Conservation (phyloP, 2,329 filamentous ascomycete genomes). For the Rhexocercosporidium sp. region DNA sequence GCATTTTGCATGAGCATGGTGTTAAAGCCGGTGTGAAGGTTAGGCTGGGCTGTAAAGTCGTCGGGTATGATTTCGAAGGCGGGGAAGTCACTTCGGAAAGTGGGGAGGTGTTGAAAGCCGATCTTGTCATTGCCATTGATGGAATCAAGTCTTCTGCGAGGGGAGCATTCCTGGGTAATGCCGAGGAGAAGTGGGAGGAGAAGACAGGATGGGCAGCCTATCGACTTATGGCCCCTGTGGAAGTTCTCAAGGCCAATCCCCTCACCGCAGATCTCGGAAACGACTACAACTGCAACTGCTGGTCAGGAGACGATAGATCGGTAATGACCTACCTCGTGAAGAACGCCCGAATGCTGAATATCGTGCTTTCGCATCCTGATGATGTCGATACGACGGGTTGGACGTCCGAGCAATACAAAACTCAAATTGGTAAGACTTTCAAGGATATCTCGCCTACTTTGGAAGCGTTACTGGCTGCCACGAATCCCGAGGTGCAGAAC, state of each 20-base stretch:
- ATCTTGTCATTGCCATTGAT: slow-evolving; percentile 43
- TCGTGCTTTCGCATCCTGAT: slow-evolving; percentile 7
- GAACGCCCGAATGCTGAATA: background rate
- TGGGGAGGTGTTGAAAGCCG: slow-evolving; percentile 31
- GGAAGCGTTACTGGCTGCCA: background rate
- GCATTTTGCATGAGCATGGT: slow-evolving; percentile 39
- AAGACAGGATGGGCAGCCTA: slow-evolving; percentile 1
- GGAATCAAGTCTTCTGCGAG: slow-evolving; percentile 40
- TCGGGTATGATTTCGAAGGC: background rate
- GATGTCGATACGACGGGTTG: background rate
- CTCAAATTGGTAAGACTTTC: background rate
- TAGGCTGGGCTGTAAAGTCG: slow-evolving; percentile 14
- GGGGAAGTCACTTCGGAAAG: slow-evolving; percentile 39
- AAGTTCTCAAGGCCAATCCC: background rate
- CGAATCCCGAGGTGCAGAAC: background rate
- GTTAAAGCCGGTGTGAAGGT: slow-evolving; percentile 30
- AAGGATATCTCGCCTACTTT: background rate
- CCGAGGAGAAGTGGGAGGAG: background rate
- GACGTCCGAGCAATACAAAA: background rate
- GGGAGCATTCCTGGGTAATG: background rate
- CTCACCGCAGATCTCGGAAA: background rate
- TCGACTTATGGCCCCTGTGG: background rate
- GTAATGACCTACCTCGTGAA: slow-evolving; percentile 2
- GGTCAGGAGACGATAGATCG: background rate
- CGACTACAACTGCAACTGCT: background rate